Percentiles rank a stretch among this genome's conserved stretches.
These are phyloP conservation scores for Elsinoe australis DNA, from an alignment of 2,329 filamentous ascomycete genomes.

Conservation along the genomic window DNA sequence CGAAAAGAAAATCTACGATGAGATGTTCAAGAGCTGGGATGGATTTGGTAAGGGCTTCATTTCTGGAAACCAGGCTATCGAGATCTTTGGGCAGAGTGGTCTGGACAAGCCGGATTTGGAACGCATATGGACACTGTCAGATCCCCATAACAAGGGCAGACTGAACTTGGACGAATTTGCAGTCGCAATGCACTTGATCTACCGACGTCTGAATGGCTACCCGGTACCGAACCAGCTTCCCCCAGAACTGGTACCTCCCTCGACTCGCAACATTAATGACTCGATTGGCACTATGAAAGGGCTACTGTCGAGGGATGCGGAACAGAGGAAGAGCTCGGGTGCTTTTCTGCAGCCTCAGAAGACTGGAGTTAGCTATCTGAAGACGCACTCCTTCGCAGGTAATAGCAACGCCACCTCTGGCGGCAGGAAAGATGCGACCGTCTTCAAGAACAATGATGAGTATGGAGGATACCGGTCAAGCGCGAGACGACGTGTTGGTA, in stretches of 20 bases:
- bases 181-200: slow-evolving; percentile 98
- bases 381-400: slow-evolving; percentile 78
- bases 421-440: slow-evolving; percentile 83
- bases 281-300: slow-evolving; percentile 91
- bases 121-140: slow-evolving; percentile 87
- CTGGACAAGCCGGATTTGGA: slow-evolving; percentile 85
- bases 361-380: slow-evolving; percentile 96
- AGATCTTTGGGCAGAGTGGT: slow-evolving; percentile 95
- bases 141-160: slow-evolving; percentile 87
- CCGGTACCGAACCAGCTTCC: slow-evolving; percentile 81
- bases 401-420: slow-evolving; percentile 45
- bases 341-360: slow-evolving; percentile 87
- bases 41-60: slow-evolving; percentile 89
- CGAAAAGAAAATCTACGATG: slow-evolving; percentile 94
- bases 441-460: slow-evolving; percentile 93
- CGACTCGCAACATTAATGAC: slow-evolving; percentile 84
- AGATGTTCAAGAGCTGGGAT: slow-evolving; percentile 94
- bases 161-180: slow-evolving; percentile 96
- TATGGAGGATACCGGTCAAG: slow-evolving; percentile 83
- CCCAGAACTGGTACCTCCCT: slow-evolving; percentile 87
- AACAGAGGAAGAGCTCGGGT: slow-evolving; percentile 78
- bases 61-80: slow-evolving; percentile 83
- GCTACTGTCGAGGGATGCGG: slow-evolving; percentile 80
- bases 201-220: slow-evolving; percentile 92
- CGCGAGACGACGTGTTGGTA: slow-evolving; percentile 73